Base-by-base conservation (phyloP, 169 alveolate genomes). In the Eimeria zaria region DNA sequence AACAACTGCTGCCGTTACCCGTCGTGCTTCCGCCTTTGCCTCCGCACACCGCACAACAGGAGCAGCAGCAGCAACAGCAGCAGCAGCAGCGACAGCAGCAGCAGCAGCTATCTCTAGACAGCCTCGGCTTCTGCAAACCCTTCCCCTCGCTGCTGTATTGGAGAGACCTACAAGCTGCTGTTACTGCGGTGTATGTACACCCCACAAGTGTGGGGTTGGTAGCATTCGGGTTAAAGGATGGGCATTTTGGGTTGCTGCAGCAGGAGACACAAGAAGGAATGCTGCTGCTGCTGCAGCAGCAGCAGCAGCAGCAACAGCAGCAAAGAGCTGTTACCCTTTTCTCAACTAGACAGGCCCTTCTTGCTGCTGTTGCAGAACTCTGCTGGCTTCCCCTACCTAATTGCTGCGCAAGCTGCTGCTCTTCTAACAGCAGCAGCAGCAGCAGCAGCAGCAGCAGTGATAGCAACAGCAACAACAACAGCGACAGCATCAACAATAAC, bases 191-290 rank as follows among this genome's bases (percentile, higher is more conserved):
- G 71, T 30, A 33, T 33, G 76, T 76, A 74, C 96, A 92, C 67
- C 96, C 96, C 33, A 27, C 24, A 8, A 27, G n/a, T 11, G 58
- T 69, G 20, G 92, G 85, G 0, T 55, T 92, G 41, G 81, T 92
- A 1, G 96, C 93, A 22, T 92, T 92, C 41, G 96, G 96, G 2
- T 60, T 92, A 39, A 92, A 53, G 2, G 96, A 92, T 60, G 96
- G 96, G 39, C 53, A 78, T 76, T 62, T 92, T 30, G 96, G 96
- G 5, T 14, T 92, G 88, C 64, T 78, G 88, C 88, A 78, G 64
- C 88, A 78, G 64, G 85, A 74, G 58, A 74, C 85, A 33, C 39
- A 30, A 1, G 88, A 78, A 12, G 41, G 67, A 16, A 11, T 33
- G 80, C 80, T 8, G 80, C 80, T 24, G 80, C 80, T 8, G 80